Evolutionary conservation across 352 stramenopile genomes (phyloP).

Genomic region (Pythium catenulatum): DNA sequence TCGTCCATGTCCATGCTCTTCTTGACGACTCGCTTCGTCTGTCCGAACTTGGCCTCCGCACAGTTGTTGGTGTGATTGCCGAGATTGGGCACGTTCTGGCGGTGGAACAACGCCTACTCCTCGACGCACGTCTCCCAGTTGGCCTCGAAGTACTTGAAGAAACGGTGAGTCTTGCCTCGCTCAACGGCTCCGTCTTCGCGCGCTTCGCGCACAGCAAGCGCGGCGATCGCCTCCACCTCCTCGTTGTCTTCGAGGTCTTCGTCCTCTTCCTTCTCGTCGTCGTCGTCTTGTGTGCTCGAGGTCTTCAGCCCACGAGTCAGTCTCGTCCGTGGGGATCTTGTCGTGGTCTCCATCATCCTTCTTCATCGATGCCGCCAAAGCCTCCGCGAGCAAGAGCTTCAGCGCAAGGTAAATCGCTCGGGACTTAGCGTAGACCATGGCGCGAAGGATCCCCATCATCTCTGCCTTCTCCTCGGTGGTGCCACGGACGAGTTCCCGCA

Average conservation of each 20-base stretch:
- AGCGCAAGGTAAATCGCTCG: not conserved
- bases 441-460: not conserved
- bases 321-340: not conserved
- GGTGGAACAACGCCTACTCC: not conserved
- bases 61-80: conserved; percentile 35
- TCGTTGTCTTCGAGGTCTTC: not conserved
- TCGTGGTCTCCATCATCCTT: not conserved
- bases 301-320: not conserved
- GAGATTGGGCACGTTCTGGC: conserved; percentile 2
- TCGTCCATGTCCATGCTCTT: conserved; percentile 49
- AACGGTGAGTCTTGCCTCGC: not conserved
- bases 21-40: not conserved
- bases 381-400: not conserved
- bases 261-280: not conserved
- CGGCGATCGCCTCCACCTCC: conserved; percentile 18
- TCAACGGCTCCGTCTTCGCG: conserved; percentile 24
- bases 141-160: conserved; percentile 22
- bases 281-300: not conserved
- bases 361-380: not conserved
- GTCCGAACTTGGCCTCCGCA: conserved; percentile 7
- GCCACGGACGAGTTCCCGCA: not conserved
- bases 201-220: not conserved
- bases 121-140: conserved; percentile 8
- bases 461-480: not conserved
- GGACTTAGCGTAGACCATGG: not conserved